Evolutionary conservation across 305 asterid species (phyloP), one percentile per base, ranked within the genome.

Genomic region (Fraxinus velutina): DNA sequence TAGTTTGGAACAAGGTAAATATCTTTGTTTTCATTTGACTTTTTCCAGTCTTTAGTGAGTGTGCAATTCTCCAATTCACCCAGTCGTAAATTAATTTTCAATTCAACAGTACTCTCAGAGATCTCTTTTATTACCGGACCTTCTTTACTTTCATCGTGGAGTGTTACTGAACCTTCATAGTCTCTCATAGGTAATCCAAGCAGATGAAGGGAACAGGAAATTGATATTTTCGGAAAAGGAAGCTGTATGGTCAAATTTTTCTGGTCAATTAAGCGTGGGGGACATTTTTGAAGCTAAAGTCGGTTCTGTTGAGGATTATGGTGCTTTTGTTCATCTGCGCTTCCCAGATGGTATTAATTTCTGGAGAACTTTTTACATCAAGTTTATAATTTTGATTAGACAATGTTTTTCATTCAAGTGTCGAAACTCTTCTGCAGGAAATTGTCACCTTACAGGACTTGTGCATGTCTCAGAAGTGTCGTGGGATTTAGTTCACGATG

Each of bases 391-490:
- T 15, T 81, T 68, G 13, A 37, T 73, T 71, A 68, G 66, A 36
- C 32, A 39, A 44, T 39, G 17, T 21, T 55, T 27, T 73, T 62
- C 68, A 29, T 50, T 64, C 30, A 22, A 77, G 19, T 70, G 37
- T 39, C 70, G 36, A 34, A 74, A 78, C 75, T 57, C 47, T 73
- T 73, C 52, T 88, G 78, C 90, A 95, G 98, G 99, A 80, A 81
- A 84, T 27, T 89, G 87, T 86, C 89, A 92, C 85, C 92, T 95
- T 82, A 92, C 98, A 0, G 99, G 99, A 72, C 91, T 93, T 73
- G 96, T 95, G 78, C 99, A 95, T 81, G 90, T 93, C 85, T 95
- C 99, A 5, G 99, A 95, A 86, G 97, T 95, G 52, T 95, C 99
- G 3, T 95, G 99, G 99, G 99, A 95, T 89, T 88, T 93, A 79